Conservation (phyloP, 306 rosid species). For the Ochetophila trinervis region DNA sequence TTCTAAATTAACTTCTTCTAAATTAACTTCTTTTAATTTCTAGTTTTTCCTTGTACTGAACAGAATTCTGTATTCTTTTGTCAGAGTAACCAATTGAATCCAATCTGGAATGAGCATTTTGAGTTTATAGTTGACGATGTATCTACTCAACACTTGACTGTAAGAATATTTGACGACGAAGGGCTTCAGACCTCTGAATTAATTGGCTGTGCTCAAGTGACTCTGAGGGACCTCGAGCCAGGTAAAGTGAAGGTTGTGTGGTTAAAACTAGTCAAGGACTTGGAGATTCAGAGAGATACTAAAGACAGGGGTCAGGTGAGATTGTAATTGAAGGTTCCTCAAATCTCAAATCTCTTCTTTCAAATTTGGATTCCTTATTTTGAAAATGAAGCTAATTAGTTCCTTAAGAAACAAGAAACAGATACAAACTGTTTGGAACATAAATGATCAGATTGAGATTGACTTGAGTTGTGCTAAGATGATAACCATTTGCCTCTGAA, state of each 20-base stretch:
- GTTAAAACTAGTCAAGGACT: constrained; percentile 79
- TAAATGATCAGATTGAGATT: too few relatives aligned
- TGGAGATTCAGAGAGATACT: constrained; percentile 74
- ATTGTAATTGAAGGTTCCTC: constrained; percentile 5
- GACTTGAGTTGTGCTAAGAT: too few relatives aligned
- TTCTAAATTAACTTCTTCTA: constrained; percentile 1
- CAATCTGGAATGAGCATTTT: constrained; percentile 92
- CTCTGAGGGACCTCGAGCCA: constrained; percentile 68
- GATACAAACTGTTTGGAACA: background rate
- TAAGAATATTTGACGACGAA: constrained; percentile 81
- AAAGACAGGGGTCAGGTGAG: constrained; percentile 90
- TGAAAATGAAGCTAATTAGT: background rate
- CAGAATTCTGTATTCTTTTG: constrained; percentile 15
- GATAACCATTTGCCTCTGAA: too few relatives aligned
- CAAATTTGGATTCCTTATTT: background rate
- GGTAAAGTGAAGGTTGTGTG: constrained; percentile 84
- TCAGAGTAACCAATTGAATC: constrained; percentile 86
- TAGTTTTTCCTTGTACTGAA: background rate
- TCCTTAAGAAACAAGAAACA: background rate
- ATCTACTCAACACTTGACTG: constrained; percentile 72
- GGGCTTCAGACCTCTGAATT: constrained; percentile 78
- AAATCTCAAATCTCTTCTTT: background rate
- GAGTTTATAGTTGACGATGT: constrained; percentile 77
- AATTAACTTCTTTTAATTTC: constrained; percentile 13
- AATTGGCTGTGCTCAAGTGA: constrained; percentile 68